These are phyloP conservation scores for Cadophora sp. DNA, from an alignment of 2,329 filamentous ascomycete species.

Conservation along the genomic window DNA sequence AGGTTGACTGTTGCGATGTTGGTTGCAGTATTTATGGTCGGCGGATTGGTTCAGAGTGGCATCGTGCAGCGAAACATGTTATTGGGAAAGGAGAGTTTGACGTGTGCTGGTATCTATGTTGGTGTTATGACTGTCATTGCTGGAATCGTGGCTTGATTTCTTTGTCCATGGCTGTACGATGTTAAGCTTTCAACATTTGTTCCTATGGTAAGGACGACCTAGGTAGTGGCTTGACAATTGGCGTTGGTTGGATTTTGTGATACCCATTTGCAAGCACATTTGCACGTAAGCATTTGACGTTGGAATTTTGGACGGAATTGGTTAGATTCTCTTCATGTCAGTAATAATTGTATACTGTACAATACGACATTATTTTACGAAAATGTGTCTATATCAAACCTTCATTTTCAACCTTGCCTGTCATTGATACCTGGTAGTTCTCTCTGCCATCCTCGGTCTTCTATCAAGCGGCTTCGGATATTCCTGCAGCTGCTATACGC, in stretches of 20 bases:
- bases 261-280: slow-evolving; percentile 17
- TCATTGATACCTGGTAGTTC: too few relatives aligned
- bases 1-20: slow-evolving; percentile 64
- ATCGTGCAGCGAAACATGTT: slow-evolving; percentile 25
- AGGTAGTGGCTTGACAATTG: not conserved
- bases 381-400: too few relatives aligned
- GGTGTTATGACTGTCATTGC: slow-evolving; percentile 42
- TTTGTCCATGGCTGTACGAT: not conserved
- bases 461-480: too few relatives aligned
- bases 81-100: slow-evolving; percentile 32
- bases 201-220: not conserved
- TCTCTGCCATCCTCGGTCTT: too few relatives aligned
- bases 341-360: not conserved
- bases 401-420: too few relatives aligned
- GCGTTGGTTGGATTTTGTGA: slow-evolving; percentile 19
- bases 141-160: slow-evolving; percentile 32
- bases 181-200: not conserved
- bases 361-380: not conserved
- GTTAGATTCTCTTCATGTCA: not conserved
- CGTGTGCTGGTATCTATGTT: slow-evolving; percentile 39
- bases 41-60: slow-evolving; percentile 34
- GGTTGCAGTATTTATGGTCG: slow-evolving; percentile 53
- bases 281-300: not conserved
- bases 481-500: too few relatives aligned
- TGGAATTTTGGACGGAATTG: not conserved